Evolutionary conservation across 805 yeast species (phyloP).

Genomic region (Saccharomycopsis selenospora): DNA sequence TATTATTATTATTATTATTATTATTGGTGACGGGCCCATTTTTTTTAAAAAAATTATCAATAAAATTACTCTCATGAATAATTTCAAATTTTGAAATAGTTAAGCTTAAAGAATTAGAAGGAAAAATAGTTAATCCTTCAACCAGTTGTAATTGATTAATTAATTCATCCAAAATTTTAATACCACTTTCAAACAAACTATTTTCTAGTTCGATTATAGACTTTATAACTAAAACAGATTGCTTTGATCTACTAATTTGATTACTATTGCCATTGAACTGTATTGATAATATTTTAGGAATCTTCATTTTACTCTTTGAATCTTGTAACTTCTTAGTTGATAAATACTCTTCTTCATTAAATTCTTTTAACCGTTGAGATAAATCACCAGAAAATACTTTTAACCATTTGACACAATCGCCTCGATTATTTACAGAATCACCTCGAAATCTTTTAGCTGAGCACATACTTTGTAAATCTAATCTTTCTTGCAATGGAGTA

Average conservation of each 20-base stretch:
- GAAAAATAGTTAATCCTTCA: conserved; percentile 30
- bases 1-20: background rate
- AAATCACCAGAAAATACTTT: conserved; percentile 78
- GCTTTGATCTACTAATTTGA: conserved; percentile 12
- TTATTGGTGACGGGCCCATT: background rate
- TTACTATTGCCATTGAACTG: conserved; percentile 5
- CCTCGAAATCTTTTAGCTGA: conserved; percentile 75
- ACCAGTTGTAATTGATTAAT: conserved; percentile 24
- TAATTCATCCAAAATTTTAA: conserved; percentile 37
- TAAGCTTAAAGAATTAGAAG: conserved; percentile 44
- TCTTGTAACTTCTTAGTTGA: background rate
- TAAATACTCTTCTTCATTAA: conserved; percentile 53
- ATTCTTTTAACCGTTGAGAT: conserved; percentile 58
- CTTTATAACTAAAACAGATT: conserved; percentile 12
- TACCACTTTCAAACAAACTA: conserved; percentile 29
- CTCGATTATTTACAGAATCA: conserved; percentile 40
- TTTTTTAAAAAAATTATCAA: conserved; percentile 14
- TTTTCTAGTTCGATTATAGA: conserved; percentile 21
- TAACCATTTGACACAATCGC: conserved; percentile 71
- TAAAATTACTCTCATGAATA: conserved; percentile 27
- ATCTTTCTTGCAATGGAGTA: conserved; percentile 49
- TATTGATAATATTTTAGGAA: conserved; percentile 15
- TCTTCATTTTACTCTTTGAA: conserved; percentile 1
- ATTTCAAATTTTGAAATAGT: conserved; percentile 48
- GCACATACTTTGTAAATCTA: conserved; percentile 77